Evolutionary conservation across 192 early-diverging fungal genomes (phyloP), one percentile per base, ranked within the genome.

Genomic region (Jimgerdemannia flammicorona): DNA sequence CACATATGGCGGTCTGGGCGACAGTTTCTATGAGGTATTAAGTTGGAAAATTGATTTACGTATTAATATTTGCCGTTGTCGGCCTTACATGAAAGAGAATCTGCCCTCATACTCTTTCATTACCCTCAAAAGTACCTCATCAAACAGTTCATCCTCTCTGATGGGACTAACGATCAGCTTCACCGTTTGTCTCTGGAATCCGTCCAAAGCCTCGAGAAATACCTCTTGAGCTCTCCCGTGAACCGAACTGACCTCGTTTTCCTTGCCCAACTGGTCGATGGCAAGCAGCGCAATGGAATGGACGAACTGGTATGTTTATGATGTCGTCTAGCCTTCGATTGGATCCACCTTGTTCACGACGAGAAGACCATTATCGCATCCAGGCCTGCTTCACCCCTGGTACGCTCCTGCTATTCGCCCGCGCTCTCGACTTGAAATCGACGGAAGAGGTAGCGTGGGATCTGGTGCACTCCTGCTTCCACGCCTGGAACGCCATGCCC

Each of bases 11-110:
- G 87, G 84, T 14, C 78, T 85, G 84, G 80, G 74, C 3, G 89
- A 90, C 64, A 87, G 86, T 54, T 88, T 87, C 66, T 90, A 90
- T 65, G 89, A 90, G 85, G 88, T 89, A 29, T 29, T 29, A 29
- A 81, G 40, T 29, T 3, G 59, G 68, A 8, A 14, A 17, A 41
- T 59, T n/a, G 3, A 65, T 29, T 69, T 69, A 18, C 17, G 44
- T 7, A 3, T 29, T 29, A 29, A 42, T 70, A 11, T 63, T 44
- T 44, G 18, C 63, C 43, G 17, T n/a, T n/a, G n/a, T n/a, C n/a
- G n/a, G n/a, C 29, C 29, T 29, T 29, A 29, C 29, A 29, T 29
- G 29, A 29, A 29, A 29, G 29, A 29, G 29, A 29, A 29, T 29
- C 29, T 29, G 1, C 29, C 29, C 29, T 29, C 29, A 29, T 29